Evolutionary conservation across 2,329 filamentous ascomycete species (phyloP), one percentile per base, ranked within the genome.

Genomic region (Nemania bipapillata): DNA sequence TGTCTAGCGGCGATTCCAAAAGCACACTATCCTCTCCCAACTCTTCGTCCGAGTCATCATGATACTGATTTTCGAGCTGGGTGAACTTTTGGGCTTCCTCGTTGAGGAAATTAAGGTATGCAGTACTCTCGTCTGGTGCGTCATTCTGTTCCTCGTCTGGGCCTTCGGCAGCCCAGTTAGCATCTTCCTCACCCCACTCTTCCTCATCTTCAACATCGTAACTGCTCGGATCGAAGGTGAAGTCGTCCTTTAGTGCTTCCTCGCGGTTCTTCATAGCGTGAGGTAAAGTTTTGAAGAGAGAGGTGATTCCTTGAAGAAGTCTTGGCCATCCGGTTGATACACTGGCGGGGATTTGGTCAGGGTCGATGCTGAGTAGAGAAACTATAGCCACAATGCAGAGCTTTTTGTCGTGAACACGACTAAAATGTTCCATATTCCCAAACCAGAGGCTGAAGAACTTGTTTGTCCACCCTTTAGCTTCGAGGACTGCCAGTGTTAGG

Each of bases 371-470:
- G 59, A 99, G 87, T 11, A 99, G 88, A 5, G 93, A 87, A 67
- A 92, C 91, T 74, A 99, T 98, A 54, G 94, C 95, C 20, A 94
- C 92, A 75, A 99, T 97, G 70, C 93, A 97, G 28, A 99, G 86
- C 85, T 97, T 99, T 88, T 99, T 99, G 84, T 99, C 96, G 79
- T 99, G 96, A 2, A 99, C 96, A 49, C 96, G 89, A 60, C 89
- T 92, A 83, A 99, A 98, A 76, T 89, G 91, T 70, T 97, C 92
- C 83, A 99, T 99, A 82, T 91, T 96, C 49, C 93, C 93, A 81
- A 99, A 99, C 96, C 96, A 99, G 67, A 96, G 84, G 81, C 93
- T 97, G 85, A 99, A 99, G 84, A 99, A 99, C 79, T 96, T 96
- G 83, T 98, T 98, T 6, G 96, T 98, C 95, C 94, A 97, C 69